Evolutionary conservation across 768 basidiomycete genomes (phyloP), one percentile per base, ranked within the genome.

Genomic region (Daedaleopsis sinensis): DNA sequence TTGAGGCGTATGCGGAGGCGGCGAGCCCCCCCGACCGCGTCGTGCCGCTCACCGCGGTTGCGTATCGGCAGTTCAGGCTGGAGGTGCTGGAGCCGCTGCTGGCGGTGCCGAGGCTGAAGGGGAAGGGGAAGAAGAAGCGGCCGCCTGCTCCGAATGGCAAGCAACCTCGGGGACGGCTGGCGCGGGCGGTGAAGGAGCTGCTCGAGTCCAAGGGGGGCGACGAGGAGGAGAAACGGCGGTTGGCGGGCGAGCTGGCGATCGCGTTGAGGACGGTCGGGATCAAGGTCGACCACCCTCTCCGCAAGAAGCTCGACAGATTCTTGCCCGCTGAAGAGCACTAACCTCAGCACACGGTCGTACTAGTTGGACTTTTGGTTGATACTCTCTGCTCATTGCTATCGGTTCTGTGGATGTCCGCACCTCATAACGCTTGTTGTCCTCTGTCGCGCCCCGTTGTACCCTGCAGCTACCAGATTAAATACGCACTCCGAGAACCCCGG

Each of bases 1-100:
- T 88, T 27, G 89, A 92, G 72, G 82, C 86, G 16, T 84, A 82
- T 68, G 90, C 88, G 36, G 90, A 92, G 73, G 88, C 90, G 5
- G 88, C 88, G 52, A 92, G 90, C 67, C 66, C 84, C 49, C 72
- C 74, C 23, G 88, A 90, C 66, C 86, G 90, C 51, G 76, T 91
- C 67, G 81, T 92, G 59, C 82, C 84, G 19, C 74, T 92, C 59
- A 68, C 79, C 38, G 81, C 89, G 53, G 78, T 91, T 49, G 90
- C 89, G 50, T 80, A 84, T 71, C 84, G 90, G 47, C 81, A 87
- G 46, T 91, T 92, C 69, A 82, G 90, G 68, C 83, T 80, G 44
- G 89, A 91, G 70, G 80, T 90, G 64, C 75, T 91, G 57, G 90
- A 91, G 64, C 87, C 87, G 21, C 71, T 91, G 36, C 76, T 91